phyloP scores from a whole-genome alignment of 768 basidiomycete genomes.

The Hygrophoropsis aurantiaca region DNA sequence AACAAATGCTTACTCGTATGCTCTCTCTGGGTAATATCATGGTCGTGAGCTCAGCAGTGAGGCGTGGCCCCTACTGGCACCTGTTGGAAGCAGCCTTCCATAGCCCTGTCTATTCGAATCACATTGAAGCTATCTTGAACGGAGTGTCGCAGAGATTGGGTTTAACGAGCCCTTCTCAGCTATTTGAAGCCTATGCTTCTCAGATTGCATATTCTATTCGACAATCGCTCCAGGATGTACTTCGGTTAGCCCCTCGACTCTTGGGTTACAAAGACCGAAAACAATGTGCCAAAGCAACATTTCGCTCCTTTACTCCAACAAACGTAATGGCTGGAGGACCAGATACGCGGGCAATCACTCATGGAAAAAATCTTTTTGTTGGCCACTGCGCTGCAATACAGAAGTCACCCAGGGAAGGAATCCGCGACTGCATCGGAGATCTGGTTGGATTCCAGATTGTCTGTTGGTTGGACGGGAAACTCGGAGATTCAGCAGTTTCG shows the following conservation, averaged over 20 bases:
- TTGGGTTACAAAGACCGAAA: slow-evolving; percentile 73
- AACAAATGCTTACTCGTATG: slow-evolving; percentile 72
- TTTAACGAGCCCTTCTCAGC: slow-evolving; percentile 51
- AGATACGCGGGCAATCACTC: slow-evolving; percentile 22
- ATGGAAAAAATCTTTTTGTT: slow-evolving; percentile 49
- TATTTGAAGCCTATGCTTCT: slow-evolving; percentile 79
- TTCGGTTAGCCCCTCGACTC: slow-evolving; percentile 64
- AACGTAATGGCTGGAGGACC: slow-evolving; percentile 51
- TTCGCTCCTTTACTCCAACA: slow-evolving; percentile 65
- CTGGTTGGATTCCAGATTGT: slow-evolving; percentile 64
- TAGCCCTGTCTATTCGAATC: slow-evolving; percentile 22
- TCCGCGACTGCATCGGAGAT: slow-evolving; percentile 65
- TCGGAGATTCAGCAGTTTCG: slow-evolving; percentile 15
- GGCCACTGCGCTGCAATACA: slow-evolving; percentile 64
- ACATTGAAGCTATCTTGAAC: slow-evolving; percentile 50
- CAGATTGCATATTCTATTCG: slow-evolving; percentile 73
- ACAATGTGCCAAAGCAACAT: slow-evolving; percentile 66
- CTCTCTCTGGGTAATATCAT: slow-evolving; percentile 75
- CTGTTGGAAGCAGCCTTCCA: slow-evolving; percentile 66
- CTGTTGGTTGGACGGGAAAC: slow-evolving; percentile 39
- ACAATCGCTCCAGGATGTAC: slow-evolving; percentile 46
- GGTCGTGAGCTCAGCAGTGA: slow-evolving; percentile 71
- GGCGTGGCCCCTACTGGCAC: slow-evolving; percentile 87
- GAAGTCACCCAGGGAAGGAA: slow-evolving; percentile 47
- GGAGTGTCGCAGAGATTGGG: slow-evolving; percentile 71